A percentile compares a stretch with the other conserved stretches of the same genome.
phyloP scores from a whole-genome alignment of 352 stramenopile genomes.

The Globisporangium canariense region DNA sequence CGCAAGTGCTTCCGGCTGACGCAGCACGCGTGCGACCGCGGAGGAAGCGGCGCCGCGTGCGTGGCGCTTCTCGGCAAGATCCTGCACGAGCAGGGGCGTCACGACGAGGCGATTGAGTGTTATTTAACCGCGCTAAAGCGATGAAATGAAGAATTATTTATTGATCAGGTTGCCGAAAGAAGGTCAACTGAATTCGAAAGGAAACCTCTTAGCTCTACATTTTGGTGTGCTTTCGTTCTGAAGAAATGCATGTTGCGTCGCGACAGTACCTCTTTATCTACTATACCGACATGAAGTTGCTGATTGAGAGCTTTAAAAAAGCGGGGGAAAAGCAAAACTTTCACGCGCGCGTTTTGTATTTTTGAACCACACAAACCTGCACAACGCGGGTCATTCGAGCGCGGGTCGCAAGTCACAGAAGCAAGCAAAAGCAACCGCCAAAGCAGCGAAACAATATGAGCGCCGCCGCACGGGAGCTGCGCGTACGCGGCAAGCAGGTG shows the following conservation, averaged over 20 bases:
- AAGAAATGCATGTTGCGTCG: too few species aligned
- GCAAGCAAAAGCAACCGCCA: not conserved
- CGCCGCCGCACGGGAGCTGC: slow-evolving; percentile 33
- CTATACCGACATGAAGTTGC: not conserved
- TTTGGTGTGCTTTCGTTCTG: too few species aligned
- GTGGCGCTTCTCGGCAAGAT: slow-evolving; percentile 51
- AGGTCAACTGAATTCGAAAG: not conserved
- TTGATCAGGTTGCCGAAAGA: slow-evolving; percentile 1
- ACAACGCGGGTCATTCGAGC: slow-evolving; percentile 10
- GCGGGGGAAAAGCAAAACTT: slow-evolving; percentile 4
- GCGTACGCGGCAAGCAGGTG: slow-evolving; percentile 25
- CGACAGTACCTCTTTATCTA: not conserved
- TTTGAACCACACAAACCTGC: slow-evolving; percentile 10
- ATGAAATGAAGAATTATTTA: slow-evolving; percentile 22
- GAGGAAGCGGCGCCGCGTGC: slow-evolving; percentile 17
- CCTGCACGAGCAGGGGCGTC: slow-evolving; percentile 42
- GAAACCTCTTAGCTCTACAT: too few species aligned
- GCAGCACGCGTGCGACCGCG: slow-evolving; percentile 21
- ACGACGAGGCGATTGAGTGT: slow-evolving; percentile 58
- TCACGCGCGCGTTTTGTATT: slow-evolving; percentile 13
- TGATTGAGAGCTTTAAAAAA: not conserved
- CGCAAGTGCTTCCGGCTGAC: slow-evolving; percentile 41
- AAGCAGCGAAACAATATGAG: slow-evolving; percentile 20
- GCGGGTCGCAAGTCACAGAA: slow-evolving; percentile 12
- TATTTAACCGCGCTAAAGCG: slow-evolving; percentile 59